Base-by-base conservation (phyloP, 306 rosid genomes). In the Astragalus membranaceus region DNA sequence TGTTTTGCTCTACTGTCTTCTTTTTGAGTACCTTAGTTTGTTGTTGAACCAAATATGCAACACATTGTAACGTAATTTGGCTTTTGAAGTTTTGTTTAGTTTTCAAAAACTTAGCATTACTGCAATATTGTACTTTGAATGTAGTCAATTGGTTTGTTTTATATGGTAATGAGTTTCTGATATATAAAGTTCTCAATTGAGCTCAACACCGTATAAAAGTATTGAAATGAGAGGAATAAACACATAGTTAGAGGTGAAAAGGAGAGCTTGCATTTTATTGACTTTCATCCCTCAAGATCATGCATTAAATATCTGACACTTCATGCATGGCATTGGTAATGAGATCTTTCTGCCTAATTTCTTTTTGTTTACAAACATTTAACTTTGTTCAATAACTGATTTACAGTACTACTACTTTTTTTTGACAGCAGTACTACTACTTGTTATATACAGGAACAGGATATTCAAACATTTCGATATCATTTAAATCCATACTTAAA, bases 1-100 rank as follows among this genome's bases (percentile, higher is more conserved):
- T 72, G 52, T 58, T 72, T 46, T 53, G 63, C 64, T 42, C 61
- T 53, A 43, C 10, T 6, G 11, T 66, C 75, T 35, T 48, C 41
- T 7, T 58, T 58, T 52, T 50, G 3, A 46, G 52, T 35, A 12
- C 64, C 14, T 15, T 70, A 64, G 26, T 67, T 36, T 43, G 67
- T 26, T 66, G 52, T 42, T 20, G 60, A 58, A 51, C 30, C 64
- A 26, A 68, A 32, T 46, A 30, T 62, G 4, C 15, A 13, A 47
- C 12, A 5, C 36, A 20, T 36, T 52, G 29, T 66, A 35, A 52
- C 60, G 37, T 15, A 29, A 57, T 61, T 74, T 51, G 5, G 17
- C 54, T 26, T 26, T 26, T 16, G 42, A 62, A 33, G 39, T 50
- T 44, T 53, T 52, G 15, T 49, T 60, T 5, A 16, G 29, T 73